Conservation (phyloP, 192 early-diverging fungal genomes). For the Gorgonomyces haynaldii region DNA sequence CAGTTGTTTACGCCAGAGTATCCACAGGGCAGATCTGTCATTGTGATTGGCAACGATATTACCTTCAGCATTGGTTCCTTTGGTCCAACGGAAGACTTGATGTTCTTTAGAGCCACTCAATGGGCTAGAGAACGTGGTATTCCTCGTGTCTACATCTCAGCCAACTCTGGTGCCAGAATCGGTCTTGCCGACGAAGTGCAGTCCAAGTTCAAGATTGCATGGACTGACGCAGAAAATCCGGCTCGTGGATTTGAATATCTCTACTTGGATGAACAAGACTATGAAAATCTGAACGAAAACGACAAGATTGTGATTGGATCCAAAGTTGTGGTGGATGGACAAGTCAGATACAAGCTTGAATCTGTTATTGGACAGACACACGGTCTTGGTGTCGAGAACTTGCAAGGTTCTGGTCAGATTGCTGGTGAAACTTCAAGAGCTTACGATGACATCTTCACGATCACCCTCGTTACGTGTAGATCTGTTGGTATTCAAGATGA, state of each 20-base stretch:
- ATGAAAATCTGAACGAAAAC: constrained; percentile 39
- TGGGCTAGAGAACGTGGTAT: constrained; percentile 72
- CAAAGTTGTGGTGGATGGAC: constrained; percentile 45
- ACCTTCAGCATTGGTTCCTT: constrained; percentile 96
- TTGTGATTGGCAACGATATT: constrained; percentile 98
- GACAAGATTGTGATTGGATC: constrained; percentile 55
- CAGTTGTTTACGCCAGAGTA: constrained; percentile 86
- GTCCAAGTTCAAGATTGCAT: constrained; percentile 73
- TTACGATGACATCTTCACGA: constrained; percentile 96
- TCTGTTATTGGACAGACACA: constrained; percentile 78
- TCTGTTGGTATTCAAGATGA: constrained; percentile 69
- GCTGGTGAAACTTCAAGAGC: constrained; percentile 91
- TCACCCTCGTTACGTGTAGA: constrained; percentile 92
- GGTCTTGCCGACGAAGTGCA: constrained; percentile 91
- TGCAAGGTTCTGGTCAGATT: constrained; percentile 93
- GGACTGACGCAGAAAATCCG: constrained; percentile 72
- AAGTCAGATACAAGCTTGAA: constrained; percentile 67
- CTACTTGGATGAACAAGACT: constrained; percentile 68
- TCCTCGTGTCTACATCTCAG: constrained; percentile 90
- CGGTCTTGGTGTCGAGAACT: constrained; percentile 93
- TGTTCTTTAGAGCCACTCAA: constrained; percentile 89
- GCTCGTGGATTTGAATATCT: constrained; percentile 86
- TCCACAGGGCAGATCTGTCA: constrained; percentile 73
- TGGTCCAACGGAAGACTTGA: constrained; percentile 80
- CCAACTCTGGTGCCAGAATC: constrained; percentile 97